phyloP scores from a whole-genome alignment of 169 alveolate genomes.

The Plasmodium gonderi region DNA sequence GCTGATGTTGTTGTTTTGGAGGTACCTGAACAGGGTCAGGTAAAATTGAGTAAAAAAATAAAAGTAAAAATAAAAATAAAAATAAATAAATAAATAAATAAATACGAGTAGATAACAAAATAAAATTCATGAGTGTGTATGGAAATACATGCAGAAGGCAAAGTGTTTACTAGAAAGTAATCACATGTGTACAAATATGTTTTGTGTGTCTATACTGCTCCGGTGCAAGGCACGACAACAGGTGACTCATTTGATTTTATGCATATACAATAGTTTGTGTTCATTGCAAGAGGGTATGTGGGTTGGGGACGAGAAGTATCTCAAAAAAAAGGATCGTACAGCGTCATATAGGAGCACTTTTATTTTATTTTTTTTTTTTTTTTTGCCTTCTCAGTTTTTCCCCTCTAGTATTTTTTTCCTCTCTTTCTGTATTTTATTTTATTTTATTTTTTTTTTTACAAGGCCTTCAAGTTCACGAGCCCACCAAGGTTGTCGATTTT shows the following conservation, averaged over 20 bases:
- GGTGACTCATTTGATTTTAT: too few relatives aligned
- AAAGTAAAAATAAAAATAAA: neutral
- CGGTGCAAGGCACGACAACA: too few relatives aligned
- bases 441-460: conserved; percentile 76
- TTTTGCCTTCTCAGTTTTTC: neutral
- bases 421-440: too few relatives aligned
- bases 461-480: conserved; percentile 87
- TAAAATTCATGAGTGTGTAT: neutral
- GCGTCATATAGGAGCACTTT: neutral
- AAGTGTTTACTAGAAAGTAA: too few relatives aligned
- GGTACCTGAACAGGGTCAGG: conserved; percentile 69
- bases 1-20: conserved; percentile 91
- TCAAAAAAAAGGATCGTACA: neutral
- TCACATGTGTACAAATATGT: too few relatives aligned
- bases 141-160: too few relatives aligned
- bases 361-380: neutral
- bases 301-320: too few relatives aligned
- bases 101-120: neutral
- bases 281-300: too few relatives aligned
- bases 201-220: too few relatives aligned
- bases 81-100: neutral
- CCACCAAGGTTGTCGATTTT: conserved; percentile 89
- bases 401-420: too few relatives aligned
- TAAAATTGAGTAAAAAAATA: neutral
- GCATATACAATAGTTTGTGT: too few relatives aligned